Evolutionary conservation across 192 early-diverging fungal species (phyloP), one percentile per base, ranked within the genome.

Genomic region (Dissophora globulifera): DNA sequence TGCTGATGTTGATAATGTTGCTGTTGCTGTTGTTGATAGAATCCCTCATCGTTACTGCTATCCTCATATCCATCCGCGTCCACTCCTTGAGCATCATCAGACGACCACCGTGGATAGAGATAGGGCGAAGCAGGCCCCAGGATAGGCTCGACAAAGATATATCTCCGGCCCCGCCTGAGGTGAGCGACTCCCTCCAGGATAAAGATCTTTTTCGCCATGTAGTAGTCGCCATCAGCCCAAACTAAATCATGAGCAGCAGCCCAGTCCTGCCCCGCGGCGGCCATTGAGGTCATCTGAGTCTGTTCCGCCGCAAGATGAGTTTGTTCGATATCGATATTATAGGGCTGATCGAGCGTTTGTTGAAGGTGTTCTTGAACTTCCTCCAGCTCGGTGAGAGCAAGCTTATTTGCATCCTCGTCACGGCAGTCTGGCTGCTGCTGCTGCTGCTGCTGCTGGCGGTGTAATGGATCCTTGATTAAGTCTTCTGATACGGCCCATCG

Each of bases 141-240:
- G 50, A 75, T 62, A 0, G 70, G 70, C 60, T 75, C 70, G 53
- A 75, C 70, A 65, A 75, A 75, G 25, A 75, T 75, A 45, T 75
- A 75, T 4, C 70, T 48, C 4, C 70, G 56, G 8, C 70, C 70
- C 47, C 70, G 70, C 50, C 53, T 75, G 27, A 75, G 57, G 54
- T 75, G 70, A 1, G 70, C 70, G 13, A 75, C 70, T 11, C 70
- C 70, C 26, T 75, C 70, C 11, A 62, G 70, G 32, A 75, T 75
- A 43, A 64, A 75, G 0, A 56, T 75, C 62, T 75, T 75, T 38
- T 75, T 48, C 19, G 70, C 70, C 31, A 75, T 75, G 57, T 62
- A 75, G 10, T 75, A 75, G 30, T 75, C 70, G 8, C 70, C 70
- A 8, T 75, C 70, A 17, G 70, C 50, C 70, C 70, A 75, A 3